Conservation (phyloP, 1,284 basidiomycete genomes). For the Fistulinella cinereoalba region DNA sequence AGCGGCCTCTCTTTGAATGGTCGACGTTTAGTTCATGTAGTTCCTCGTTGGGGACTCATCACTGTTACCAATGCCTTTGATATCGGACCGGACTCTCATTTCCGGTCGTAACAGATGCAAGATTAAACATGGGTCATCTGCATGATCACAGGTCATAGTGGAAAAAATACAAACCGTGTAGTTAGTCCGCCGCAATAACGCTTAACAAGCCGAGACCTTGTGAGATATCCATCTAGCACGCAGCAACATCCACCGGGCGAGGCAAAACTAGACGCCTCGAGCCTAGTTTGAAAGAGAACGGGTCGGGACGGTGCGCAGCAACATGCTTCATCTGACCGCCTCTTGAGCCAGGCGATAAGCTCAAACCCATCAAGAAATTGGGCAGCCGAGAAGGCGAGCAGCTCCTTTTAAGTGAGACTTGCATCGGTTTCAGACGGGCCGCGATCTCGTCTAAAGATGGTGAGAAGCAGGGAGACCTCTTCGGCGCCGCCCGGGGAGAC, state of each 20-base stretch:
- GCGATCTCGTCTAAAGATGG: slow-evolving; percentile 77
- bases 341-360: slow-evolving; percentile 8
- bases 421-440: slow-evolving; percentile 45
- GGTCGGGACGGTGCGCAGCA: slow-evolving; percentile 38
- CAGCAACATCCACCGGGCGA: slow-evolving; percentile 36
- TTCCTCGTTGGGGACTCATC: too few species aligned
- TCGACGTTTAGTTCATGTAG: slow-evolving; percentile 1
- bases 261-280: slow-evolving; percentile 52
- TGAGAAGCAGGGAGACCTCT: slow-evolving; percentile 33
- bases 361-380: slow-evolving; percentile 40
- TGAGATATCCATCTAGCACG: too few species aligned
- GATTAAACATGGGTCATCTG: too few species aligned
- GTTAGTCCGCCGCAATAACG: too few species aligned
- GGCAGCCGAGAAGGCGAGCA: slow-evolving; percentile 38
- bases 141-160: neutral
- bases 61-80: too few species aligned
- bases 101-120: too few species aligned
- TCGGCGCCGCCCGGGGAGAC: slow-evolving; percentile 2
- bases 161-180: too few species aligned
- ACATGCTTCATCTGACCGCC: slow-evolving; percentile 40
- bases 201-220: too few species aligned
- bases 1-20: too few species aligned
- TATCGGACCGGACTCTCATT: too few species aligned
- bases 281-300: slow-evolving; percentile 42
- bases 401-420: neutral